Percentiles rank a stretch among this genome's conserved stretches.
These are phyloP conservation scores for Ustilago hordei DNA, from an alignment of 1,284 basidiomycete genomes.

Conservation along the genomic window DNA sequence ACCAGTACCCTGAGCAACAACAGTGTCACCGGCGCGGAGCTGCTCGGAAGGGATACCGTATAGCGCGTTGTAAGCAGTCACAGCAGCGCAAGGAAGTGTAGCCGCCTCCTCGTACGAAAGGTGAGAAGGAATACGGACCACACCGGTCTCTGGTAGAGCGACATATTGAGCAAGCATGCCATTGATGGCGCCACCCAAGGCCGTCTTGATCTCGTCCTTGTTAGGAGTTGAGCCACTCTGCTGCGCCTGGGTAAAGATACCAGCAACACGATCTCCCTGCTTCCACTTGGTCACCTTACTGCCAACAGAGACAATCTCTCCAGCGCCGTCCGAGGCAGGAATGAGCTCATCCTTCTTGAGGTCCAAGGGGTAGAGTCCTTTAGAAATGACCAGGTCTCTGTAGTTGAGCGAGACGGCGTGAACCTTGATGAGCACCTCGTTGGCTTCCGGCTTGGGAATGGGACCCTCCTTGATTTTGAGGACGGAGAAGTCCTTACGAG, in stretches of 20 bases:
- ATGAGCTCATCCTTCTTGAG: constrained; percentile 69
- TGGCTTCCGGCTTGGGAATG: constrained; percentile 51
- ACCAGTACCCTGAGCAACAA: constrained; percentile 75
- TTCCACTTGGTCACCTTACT: constrained; percentile 73
- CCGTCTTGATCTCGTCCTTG: constrained; percentile 64
- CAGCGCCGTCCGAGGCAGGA: constrained; percentile 77
- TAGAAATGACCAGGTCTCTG: constrained; percentile 60
- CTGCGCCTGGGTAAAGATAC: constrained; percentile 63
- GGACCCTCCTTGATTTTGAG: constrained; percentile 45
- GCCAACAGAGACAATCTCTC: constrained; percentile 75
- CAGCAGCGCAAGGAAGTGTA: constrained; percentile 72
- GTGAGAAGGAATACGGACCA: constrained; percentile 70
- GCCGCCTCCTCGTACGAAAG: constrained; percentile 74
- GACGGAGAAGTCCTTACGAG: constrained; percentile 37
- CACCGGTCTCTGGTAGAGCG: constrained; percentile 43
- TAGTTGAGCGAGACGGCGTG: constrained; percentile 70
- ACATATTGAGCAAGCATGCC: constrained; percentile 76
- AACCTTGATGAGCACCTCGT: constrained; percentile 66
- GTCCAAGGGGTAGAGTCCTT: constrained; percentile 40
- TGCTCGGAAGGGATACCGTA: constrained; percentile 71
- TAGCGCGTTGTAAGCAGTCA: constrained; percentile 74
- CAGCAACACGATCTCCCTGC: constrained; percentile 74
- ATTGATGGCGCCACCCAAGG: constrained; percentile 73
- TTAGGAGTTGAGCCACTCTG: constrained; percentile 67
- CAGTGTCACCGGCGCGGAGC: constrained; percentile 71